These are phyloP conservation scores for Tolypocladium nubicola DNA, from an alignment of 2,329 filamentous ascomycete species.

Conservation along the genomic window DNA sequence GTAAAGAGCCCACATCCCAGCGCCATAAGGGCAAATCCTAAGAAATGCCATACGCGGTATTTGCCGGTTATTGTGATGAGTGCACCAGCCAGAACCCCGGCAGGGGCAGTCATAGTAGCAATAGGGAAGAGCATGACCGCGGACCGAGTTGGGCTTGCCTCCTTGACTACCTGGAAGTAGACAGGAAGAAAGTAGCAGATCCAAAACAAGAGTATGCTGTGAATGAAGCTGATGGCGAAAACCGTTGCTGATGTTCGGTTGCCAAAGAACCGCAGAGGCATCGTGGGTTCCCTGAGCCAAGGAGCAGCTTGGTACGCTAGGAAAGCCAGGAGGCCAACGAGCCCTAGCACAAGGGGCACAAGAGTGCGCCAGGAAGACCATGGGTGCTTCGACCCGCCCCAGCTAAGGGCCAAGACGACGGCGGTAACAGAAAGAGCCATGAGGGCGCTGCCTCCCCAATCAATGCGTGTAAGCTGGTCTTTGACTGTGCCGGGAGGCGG, in stretches of 20 bases:
- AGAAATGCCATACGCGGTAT: conserved; percentile 21
- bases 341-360: conserved; percentile 29
- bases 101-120: conserved; percentile 15
- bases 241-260: conserved; percentile 13
- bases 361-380: conserved; percentile 28
- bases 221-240: conserved; percentile 17
- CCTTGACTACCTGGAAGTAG: conserved; percentile 35
- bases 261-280: conserved; percentile 7
- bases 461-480: conserved; percentile 17
- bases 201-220: conserved; percentile 12
- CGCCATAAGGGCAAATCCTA: conserved; percentile 21
- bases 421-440: conserved; percentile 23
- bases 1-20: conserved; percentile 31
- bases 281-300: conserved; percentile 4
- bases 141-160: conserved; percentile 10
- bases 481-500: not conserved
- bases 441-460: conserved; percentile 28
- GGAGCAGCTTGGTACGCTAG: conserved; percentile 1
- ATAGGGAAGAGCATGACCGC: conserved; percentile 21
- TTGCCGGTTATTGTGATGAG: conserved; percentile 18
- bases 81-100: conserved; percentile 12
- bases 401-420: conserved; percentile 22
- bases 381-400: conserved; percentile 25
- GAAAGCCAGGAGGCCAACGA: conserved; percentile 16
- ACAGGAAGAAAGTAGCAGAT: conserved; percentile 30